These are phyloP conservation scores for Thielaviopsis populi DNA, from an alignment of 2,329 filamentous ascomycete species.

Conservation along the genomic window DNA sequence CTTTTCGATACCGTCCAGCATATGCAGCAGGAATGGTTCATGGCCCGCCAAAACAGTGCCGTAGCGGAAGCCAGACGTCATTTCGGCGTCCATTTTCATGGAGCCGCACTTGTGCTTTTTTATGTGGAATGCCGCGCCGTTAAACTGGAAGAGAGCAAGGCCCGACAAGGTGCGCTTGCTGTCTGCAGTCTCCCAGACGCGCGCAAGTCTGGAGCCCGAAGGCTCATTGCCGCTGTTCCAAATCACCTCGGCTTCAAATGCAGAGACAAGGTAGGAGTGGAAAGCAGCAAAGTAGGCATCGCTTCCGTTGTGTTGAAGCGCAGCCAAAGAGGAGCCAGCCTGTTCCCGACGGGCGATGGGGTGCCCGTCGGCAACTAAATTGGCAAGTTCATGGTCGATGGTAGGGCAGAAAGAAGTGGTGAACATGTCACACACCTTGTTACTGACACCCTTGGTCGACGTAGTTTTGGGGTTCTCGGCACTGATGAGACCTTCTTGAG, in stretches of 20 bases:
- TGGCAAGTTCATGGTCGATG: not conserved
- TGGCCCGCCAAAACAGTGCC: not conserved
- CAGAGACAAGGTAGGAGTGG: not conserved
- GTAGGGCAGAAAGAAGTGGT: not conserved
- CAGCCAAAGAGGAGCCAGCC: not conserved
- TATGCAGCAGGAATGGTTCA: not conserved
- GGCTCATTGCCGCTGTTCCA: not conserved
- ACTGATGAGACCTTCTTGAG: not conserved
- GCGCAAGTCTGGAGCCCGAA: not conserved
- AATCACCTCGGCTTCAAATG: constrained; percentile 2
- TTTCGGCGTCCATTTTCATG: not conserved
- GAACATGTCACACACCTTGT: not conserved
- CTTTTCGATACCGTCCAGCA: not conserved
- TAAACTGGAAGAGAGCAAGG: not conserved
- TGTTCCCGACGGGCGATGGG: not conserved
- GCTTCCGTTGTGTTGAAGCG: not conserved
- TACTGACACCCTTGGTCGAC: not conserved
- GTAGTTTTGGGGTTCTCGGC: not conserved
- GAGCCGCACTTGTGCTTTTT: not conserved
- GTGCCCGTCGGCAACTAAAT: not conserved
- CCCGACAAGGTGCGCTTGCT: not conserved
- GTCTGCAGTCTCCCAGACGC: not conserved
- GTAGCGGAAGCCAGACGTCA: not conserved
- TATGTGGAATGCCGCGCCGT: not conserved
- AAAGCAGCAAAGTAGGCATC: constrained; percentile 4